Base-by-base conservation (phyloP, 2,329 filamentous ascomycete species). In the Fusarium sp. region DNA sequence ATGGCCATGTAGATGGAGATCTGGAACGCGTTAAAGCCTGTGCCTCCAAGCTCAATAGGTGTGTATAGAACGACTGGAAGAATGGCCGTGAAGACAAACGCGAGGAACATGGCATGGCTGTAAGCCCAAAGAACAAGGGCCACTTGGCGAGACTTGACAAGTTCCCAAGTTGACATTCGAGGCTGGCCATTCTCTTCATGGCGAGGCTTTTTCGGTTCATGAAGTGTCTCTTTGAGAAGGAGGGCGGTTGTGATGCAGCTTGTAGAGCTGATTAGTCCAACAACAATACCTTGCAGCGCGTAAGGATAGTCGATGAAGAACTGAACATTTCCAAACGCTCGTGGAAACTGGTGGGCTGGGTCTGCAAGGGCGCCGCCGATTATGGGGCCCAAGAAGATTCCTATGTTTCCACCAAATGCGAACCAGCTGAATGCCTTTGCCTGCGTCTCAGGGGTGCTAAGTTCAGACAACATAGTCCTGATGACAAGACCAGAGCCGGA, bases 381-480 rank as follows among this genome's bases (percentile, higher is more conserved):
- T 14, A 94, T 77, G 6, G 93, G 92, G 0, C 93, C 94, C 5
- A 94, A 36, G 66, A 94, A 90, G 50, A 96, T 90, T 8, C 94
- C 94, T 14, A 95, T 28, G 73, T 96, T 96, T 9, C 90, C 90
- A 0, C 88, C 85, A 78, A 96, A 94, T 15, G 93, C 92, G 78
- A 95, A 95, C 85, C 90, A 93, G 77, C 91, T 91, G 78, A 95
- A 96, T 0, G 91, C 90, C 34, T 87, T 84, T 0, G 93, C 93
- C 81, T 95, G 93, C 0, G 91, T 95, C 70, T 88, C 87, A 10
- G 88, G 83, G 0, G 91, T 93, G 80, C 90, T 92, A 74, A 91
- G 89, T 81, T 96, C 94, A 24, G 89, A 88, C 36, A 96, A 86
- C 92, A 96, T 95, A 12, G 93, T 91, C 34, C 94, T 87, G 62